phyloP scores from a whole-genome alignment of 2,329 filamentous ascomycete genomes.

The Trichothecium sympodiale region DNA sequence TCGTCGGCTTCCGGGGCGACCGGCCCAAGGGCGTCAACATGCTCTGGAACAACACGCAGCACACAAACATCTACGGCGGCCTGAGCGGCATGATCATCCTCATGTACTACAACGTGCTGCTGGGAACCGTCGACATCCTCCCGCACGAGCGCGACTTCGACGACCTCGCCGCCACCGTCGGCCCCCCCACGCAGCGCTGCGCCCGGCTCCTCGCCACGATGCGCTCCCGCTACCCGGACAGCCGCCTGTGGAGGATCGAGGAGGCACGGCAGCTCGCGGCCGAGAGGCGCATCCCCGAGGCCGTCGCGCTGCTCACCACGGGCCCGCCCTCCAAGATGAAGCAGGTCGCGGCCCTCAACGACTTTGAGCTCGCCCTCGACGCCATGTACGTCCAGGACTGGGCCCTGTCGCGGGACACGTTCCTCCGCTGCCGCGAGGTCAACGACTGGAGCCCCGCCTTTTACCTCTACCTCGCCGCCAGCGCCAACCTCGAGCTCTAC shows the following conservation, averaged over 20 bases:
- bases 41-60: slow-evolving; percentile 83
- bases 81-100: slow-evolving; percentile 74
- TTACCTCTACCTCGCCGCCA: slow-evolving; percentile 81
- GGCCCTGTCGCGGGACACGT: slow-evolving; percentile 59
- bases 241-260: slow-evolving; percentile 77
- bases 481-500: slow-evolving; percentile 72
- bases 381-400: slow-evolving; percentile 74
- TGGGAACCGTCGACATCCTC: slow-evolving; percentile 81
- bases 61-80: slow-evolving; percentile 84
- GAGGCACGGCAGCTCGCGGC: slow-evolving; percentile 68
- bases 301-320: slow-evolving; percentile 54
- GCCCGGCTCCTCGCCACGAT: slow-evolving; percentile 59
- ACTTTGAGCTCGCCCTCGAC: slow-evolving; percentile 74
- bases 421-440: slow-evolving; percentile 62
- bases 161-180: slow-evolving; percentile 47
- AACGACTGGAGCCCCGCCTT: slow-evolving; percentile 87
- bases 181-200: slow-evolving; percentile 62
- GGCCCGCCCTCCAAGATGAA: slow-evolving; percentile 63
- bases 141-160: slow-evolving; percentile 45
- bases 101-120: slow-evolving; percentile 77
- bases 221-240: slow-evolving; percentile 68
- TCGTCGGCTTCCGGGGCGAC: slow-evolving; percentile 87
- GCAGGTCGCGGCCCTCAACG: slow-evolving; percentile 75
- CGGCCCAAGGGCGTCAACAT: slow-evolving; percentile 70
- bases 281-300: slow-evolving; percentile 53